phyloP scores from a whole-genome alignment of 176 grass and related monocot genomes.

The Musa schizocarpa region DNA sequence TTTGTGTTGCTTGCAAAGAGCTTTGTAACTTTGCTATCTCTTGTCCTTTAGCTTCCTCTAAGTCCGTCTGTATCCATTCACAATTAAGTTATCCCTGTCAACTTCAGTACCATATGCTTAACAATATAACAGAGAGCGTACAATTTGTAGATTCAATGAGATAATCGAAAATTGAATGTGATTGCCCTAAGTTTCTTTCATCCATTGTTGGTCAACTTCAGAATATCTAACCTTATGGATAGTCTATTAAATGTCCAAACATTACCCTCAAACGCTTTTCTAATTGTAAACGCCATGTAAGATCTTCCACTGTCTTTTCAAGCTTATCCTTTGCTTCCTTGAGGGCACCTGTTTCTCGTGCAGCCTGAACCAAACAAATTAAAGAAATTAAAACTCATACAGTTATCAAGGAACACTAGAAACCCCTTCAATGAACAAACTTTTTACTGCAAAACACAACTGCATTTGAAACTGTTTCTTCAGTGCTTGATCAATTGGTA shows the following conservation, averaged over 20 bases:
- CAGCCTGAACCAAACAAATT: conserved; percentile 48
- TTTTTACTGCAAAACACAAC: no score
- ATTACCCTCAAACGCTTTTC: conserved; percentile 86
- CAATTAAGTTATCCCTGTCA: conserved; percentile 15
- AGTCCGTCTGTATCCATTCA: conserved; percentile 51
- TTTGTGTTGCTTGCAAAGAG: conserved; percentile 71
- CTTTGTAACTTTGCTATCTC: conserved; percentile 74
- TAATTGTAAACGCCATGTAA: conserved; percentile 93
- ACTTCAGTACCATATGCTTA: not conserved
- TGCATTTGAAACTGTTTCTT: no score
- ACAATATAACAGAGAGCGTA: not conserved
- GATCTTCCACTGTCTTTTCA: conserved; percentile 97
- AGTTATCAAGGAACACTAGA: conserved; percentile 15
- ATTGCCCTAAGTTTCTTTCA: not conserved
- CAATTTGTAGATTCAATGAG: not conserved
- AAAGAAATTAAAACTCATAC: conserved; percentile 10
- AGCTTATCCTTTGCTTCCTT: conserved; percentile 99
- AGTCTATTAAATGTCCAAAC: conserved; percentile 18
- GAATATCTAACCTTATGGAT: not conserved
- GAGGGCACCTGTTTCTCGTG: conserved; percentile 96
- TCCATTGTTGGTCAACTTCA: not conserved
- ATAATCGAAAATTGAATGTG: not conserved
- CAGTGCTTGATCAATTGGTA: no score
- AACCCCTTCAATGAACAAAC: not conserved
- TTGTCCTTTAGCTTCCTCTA: conserved; percentile 87